A percentile compares a stretch with the other conserved stretches of the same genome.
Conservation (phyloP, 2,329 filamentous ascomycete genomes). For the Rhynchosporium agropyri region DNA sequence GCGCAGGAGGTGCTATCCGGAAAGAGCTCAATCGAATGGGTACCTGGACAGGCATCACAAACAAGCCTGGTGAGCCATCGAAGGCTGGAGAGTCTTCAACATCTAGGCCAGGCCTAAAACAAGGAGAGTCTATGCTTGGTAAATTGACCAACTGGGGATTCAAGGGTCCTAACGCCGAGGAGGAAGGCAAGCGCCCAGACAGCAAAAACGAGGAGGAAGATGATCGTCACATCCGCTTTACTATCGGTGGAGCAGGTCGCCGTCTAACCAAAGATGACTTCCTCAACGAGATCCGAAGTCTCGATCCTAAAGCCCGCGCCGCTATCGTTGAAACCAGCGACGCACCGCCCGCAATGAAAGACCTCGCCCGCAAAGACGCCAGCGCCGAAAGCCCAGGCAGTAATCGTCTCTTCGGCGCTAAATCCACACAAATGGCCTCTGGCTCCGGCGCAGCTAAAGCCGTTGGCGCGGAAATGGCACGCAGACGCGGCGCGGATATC, state of each 20-base stretch:
- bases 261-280: conserved; percentile 83
- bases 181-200: conserved; percentile 34
- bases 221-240: conserved; percentile 74
- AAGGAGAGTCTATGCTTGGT: conserved; percentile 34
- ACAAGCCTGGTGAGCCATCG: conserved; percentile 23
- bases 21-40: conserved; percentile 37
- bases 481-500: conserved; percentile 24
- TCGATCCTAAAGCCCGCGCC: conserved; percentile 64
- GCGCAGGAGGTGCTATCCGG: conserved; percentile 28
- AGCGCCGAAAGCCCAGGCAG: conserved; percentile 33
- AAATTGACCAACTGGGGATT: conserved; percentile 40
- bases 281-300: conserved; percentile 70
- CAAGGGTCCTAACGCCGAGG: conserved; percentile 19
- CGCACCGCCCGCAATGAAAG: conserved; percentile 39
- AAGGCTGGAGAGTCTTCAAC: conserved; percentile 14
- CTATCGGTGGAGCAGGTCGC: conserved; percentile 69
- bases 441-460: conserved; percentile 24
- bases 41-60: conserved; percentile 36
- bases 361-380: conserved; percentile 38
- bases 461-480: conserved; percentile 32
- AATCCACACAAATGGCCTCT: conserved; percentile 31
- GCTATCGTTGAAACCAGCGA: conserved; percentile 39
- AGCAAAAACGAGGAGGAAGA: conserved; percentile 58
- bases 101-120: not conserved
- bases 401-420: conserved; percentile 44